Conservation (phyloP, 179 eudicot species). For the Kewa caespitosa region DNA sequence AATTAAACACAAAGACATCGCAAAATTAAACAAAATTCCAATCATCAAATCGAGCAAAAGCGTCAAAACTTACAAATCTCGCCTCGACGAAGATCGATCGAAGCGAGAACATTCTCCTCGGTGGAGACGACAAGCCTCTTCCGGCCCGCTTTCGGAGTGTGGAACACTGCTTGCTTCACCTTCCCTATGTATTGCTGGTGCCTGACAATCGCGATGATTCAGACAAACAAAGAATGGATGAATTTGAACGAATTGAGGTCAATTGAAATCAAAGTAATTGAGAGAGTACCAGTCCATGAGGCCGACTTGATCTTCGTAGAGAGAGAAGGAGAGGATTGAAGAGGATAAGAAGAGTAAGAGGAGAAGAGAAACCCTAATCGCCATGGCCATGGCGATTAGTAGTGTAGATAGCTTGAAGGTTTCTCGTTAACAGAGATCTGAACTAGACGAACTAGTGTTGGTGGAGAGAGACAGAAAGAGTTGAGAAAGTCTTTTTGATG, state of each 20-base stretch:
- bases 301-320: slow-evolving; percentile 95
- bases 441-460: too few species aligned
- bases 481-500: too few species aligned
- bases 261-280: slow-evolving; percentile 6
- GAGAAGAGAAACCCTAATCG: slow-evolving; percentile 66
- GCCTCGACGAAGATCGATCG: slow-evolving; percentile 95
- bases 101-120: slow-evolving; percentile 81
- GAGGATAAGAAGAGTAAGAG: slow-evolving; percentile 41
- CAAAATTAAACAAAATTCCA: neutral
- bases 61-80: slow-evolving; percentile 63
- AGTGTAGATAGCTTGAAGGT: neutral
- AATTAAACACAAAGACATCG: slow-evolving; percentile 3
- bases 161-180: slow-evolving; percentile 60
- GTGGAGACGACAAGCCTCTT: slow-evolving; percentile 92
- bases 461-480: too few species aligned
- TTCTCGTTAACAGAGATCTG: too few species aligned
- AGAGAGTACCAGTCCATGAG: slow-evolving; percentile 76
- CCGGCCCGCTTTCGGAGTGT: slow-evolving; percentile 89
- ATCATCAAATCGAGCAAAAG: neutral
- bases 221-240: neutral
- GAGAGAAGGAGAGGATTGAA: slow-evolving; percentile 41
- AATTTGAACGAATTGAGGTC: slow-evolving; percentile 1
- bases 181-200: slow-evolving; percentile 56
- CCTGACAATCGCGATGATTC: slow-evolving; percentile 42
- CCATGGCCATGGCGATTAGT: slow-evolving; percentile 62